A percentile compares a stretch with the other conserved stretches of the same genome.
Conservation (phyloP, 371 early-diverging fungal species). For the Mucor plumbeus region DNA sequence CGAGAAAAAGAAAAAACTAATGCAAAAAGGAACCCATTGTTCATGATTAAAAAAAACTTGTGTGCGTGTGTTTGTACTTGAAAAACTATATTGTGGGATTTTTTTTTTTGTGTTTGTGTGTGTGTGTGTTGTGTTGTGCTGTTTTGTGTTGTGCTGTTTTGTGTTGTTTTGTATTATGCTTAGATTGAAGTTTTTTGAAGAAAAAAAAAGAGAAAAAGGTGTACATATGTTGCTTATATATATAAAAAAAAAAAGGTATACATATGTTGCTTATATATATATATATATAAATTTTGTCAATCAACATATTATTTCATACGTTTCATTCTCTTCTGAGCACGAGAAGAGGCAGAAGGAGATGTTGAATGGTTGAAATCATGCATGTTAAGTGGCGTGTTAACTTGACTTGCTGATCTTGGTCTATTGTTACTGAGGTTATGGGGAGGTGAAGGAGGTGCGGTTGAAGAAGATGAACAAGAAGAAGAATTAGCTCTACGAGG, state of each 20-base stretch:
- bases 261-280: constrained; percentile 14
- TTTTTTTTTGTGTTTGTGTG: neutral
- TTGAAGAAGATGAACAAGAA: constrained; percentile 2
- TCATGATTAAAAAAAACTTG: constrained; percentile 9
- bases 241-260: constrained; percentile 1
- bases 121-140: constrained; percentile 7
- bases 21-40: constrained; percentile 2
- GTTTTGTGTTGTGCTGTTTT: constrained; percentile 12
- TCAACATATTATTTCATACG: constrained; percentile 10
- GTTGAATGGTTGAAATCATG: constrained; percentile 16
- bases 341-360: constrained; percentile 7
- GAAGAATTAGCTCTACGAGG: constrained; percentile 40
- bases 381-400: constrained; percentile 20
- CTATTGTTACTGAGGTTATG: constrained; percentile 9
- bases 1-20: constrained; percentile 11
- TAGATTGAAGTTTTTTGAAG: neutral
- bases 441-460: constrained; percentile 28
- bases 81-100: no score
- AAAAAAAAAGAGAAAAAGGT: neutral
- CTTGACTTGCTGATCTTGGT: constrained; percentile 22
- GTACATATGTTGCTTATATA: constrained; percentile 19
- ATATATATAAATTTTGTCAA: neutral
- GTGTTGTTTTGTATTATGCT: constrained; percentile 7
- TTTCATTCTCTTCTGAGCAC: constrained; percentile 21
- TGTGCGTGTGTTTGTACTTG: neutral